These are phyloP conservation scores for Nothophytophthora sp. DNA, from an alignment of 352 stramenopile species.

Conservation along the genomic window DNA sequence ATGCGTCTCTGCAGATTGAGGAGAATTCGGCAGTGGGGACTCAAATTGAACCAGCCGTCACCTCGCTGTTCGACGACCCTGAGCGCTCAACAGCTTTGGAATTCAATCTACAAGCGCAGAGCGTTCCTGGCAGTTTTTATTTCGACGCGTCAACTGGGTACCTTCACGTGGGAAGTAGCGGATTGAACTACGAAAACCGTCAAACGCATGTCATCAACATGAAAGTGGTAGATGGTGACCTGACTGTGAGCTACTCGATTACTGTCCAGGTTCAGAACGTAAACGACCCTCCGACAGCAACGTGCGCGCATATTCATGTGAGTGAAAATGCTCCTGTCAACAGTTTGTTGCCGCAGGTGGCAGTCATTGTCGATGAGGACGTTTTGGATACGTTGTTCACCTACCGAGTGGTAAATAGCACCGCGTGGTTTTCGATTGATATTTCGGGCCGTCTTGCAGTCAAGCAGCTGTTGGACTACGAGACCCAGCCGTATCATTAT, in stretches of 20 bases:
- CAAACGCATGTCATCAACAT: constrained; percentile 9
- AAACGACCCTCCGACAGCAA: constrained; percentile 21
- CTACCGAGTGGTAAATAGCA: constrained; percentile 19
- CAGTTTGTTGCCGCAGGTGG: constrained; percentile 4
- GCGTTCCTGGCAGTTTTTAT: constrained; percentile 38
- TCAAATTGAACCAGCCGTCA: constrained; percentile 5
- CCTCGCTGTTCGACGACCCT: constrained; percentile 18
- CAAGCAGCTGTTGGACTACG: constrained; percentile 36
- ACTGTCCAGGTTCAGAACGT: constrained; percentile 8
- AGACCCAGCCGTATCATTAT: constrained; percentile 25
- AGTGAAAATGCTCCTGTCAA: constrained; percentile 20
- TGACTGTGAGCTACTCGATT: constrained; percentile 9
- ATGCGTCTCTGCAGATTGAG: constrained; percentile 3
- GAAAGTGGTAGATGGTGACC: constrained; percentile 10
- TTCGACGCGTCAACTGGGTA: constrained; percentile 37
- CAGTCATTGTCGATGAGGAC: constrained; percentile 22
- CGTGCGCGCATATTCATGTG: constrained; percentile 11
- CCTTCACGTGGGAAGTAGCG: constrained; percentile 28
- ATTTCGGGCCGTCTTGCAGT: constrained; percentile 28
- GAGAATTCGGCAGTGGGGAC: constrained; percentile 16
- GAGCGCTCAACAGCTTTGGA: constrained; percentile 20
- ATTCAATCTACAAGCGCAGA: constrained; percentile 34
- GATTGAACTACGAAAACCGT: constrained; percentile 40
- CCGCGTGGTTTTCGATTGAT: constrained; percentile 33
- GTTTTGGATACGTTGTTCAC: constrained; percentile 12